Base-by-base conservation (phyloP, 1,139 yeast genomes). In the Groenewaldozyma auringiensis region DNA sequence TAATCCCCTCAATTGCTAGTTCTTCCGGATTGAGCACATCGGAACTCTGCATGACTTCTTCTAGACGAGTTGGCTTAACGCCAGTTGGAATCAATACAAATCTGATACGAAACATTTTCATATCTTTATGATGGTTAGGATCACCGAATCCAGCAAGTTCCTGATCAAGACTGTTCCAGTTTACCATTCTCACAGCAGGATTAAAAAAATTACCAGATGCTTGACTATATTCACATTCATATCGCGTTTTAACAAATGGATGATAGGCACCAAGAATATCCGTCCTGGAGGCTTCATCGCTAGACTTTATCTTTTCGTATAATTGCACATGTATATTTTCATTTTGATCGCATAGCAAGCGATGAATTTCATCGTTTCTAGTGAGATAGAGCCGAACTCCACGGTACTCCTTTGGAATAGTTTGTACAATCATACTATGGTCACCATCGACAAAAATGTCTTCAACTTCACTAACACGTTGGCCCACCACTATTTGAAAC, bases 151-250 rank as follows among this genome's bases (percentile, higher is more conserved):
- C 98, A 1, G 97, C 96, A 21, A 92, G 65, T 21, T 78, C 74
- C 60, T 88, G 96, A 65, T 94, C 99, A 51, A 88, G 72, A 52
- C 82, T 83, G 57, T 89, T 89, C 98, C 98, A 94, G 52, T 89
- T 88, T 51, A 79, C 76, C 16, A 72, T 70, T 38, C 76, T 66
- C 1, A 84, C 74, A 40, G 70, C 69, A 3, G 70, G 71, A 45
- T 75, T 75, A 17, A 77, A 67, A 2, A 80, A 76, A 53, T 79
- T 80, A 6, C 82, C 73, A 47, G 69, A 70, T 0, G 86, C 74
- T 2, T 75, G 71, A n/a, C 76, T 66, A 58, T 82, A 88, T 14
- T 70, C 74, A 40, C 75, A 79, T 31, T 87, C 89, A 60, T 85
- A 86, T 49, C 94, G 70, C 0, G 97, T 86, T 60, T 89, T 76